A percentile compares a stretch with the other conserved stretches of the same genome.
These are phyloP conservation scores for Lanmaoa rubissima DNA, from an alignment of 768 basidiomycete species.

Conservation along the genomic window DNA sequence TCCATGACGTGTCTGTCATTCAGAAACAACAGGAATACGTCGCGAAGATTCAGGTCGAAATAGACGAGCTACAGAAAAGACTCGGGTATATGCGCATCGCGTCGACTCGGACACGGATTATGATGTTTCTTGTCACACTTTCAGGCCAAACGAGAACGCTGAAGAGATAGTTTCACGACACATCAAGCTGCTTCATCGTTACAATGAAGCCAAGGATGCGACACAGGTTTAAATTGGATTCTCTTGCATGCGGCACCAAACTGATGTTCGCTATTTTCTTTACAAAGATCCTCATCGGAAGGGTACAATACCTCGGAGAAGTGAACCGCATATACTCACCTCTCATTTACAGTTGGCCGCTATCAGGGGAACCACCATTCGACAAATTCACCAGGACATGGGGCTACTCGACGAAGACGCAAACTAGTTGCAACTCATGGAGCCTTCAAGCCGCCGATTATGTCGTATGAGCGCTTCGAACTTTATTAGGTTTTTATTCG, in stretches of 20 bases:
- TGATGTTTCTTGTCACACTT: not conserved
- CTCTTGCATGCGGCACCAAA: not conserved
- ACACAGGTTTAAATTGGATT: slow-evolving; percentile 51
- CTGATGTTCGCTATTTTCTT: not conserved
- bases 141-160: slow-evolving; percentile 46
- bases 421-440: slow-evolving; percentile 14
- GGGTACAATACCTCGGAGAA: slow-evolving; percentile 40
- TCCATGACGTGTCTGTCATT: not conserved
- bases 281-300: slow-evolving; percentile 72
- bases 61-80: slow-evolving; percentile 43
- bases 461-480: not conserved
- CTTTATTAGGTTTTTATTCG: slow-evolving; percentile 15
- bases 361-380: slow-evolving; percentile 64
- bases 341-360: slow-evolving; percentile 58
- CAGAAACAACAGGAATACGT: slow-evolving; percentile 54
- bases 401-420: slow-evolving; percentile 61
- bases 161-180: slow-evolving; percentile 62
- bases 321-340: slow-evolving; percentile 10
- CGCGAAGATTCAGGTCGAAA: slow-evolving; percentile 47
- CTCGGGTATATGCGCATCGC: slow-evolving; percentile 39
- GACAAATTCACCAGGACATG: slow-evolving; percentile 72
- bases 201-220: slow-evolving; percentile 83
- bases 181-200: slow-evolving; percentile 69
- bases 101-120: not conserved
- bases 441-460: not conserved